phyloP scores from a whole-genome alignment of 2,329 filamentous ascomycete genomes.

The Trichoderma arundinaceum region DNA sequence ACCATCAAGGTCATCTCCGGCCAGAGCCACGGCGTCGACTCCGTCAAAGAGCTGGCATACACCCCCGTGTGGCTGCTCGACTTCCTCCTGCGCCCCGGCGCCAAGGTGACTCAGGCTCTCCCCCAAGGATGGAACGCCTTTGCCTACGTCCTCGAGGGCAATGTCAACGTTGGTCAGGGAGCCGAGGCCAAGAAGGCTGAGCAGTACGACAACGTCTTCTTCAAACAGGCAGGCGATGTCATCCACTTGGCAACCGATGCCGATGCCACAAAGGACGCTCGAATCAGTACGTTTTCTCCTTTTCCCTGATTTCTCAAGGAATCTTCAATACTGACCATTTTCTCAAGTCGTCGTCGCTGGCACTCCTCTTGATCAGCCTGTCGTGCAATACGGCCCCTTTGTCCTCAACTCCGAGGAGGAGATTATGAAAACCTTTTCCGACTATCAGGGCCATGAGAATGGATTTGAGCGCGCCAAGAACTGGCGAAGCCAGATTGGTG shows the following conservation, averaged over 20 bases:
- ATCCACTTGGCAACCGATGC: slow-evolving; percentile 73
- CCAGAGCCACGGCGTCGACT: slow-evolving; percentile 81
- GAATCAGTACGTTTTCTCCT: slow-evolving; percentile 50
- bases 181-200: slow-evolving; percentile 59
- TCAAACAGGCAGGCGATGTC: slow-evolving; percentile 77
- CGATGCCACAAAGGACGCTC: slow-evolving; percentile 62
- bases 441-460: slow-evolving; percentile 74
- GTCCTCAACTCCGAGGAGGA: slow-evolving; percentile 75
- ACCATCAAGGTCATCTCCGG: slow-evolving; percentile 90
- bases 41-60: slow-evolving; percentile 87
- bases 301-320: background rate
- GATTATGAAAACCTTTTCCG: slow-evolving; percentile 76
- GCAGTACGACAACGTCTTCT: slow-evolving; percentile 87
- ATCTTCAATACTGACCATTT: slow-evolving; percentile 1
- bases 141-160: slow-evolving; percentile 81
- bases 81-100: slow-evolving; percentile 78
- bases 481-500: slow-evolving; percentile 88
- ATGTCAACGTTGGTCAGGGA: slow-evolving; percentile 65
- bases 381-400: slow-evolving; percentile 86
- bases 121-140: slow-evolving; percentile 89
- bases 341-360: slow-evolving; percentile 72
- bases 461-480: slow-evolving; percentile 79
- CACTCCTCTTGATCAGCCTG: slow-evolving; percentile 76
- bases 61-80: slow-evolving; percentile 98
- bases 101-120: slow-evolving; percentile 73